These are phyloP conservation scores for Trametes punicea DNA, from an alignment of 768 basidiomycete genomes.

Conservation along the genomic window DNA sequence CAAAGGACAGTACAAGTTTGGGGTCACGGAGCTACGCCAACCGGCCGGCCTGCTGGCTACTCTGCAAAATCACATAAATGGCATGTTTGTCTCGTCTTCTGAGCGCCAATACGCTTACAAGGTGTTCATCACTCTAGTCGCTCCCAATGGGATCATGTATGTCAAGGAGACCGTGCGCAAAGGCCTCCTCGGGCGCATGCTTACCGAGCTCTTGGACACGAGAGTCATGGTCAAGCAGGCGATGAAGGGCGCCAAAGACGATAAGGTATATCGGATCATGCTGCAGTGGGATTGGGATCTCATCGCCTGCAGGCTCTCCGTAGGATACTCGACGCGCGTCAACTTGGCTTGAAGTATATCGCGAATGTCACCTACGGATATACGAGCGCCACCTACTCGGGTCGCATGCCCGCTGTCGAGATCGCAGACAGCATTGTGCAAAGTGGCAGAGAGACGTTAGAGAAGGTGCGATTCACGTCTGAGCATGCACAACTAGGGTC, in stretches of 20 bases:
- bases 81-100: constrained; percentile 38
- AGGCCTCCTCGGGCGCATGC: constrained; percentile 87
- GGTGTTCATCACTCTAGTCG: constrained; percentile 48
- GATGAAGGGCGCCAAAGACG: constrained; percentile 75
- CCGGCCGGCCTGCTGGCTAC: constrained; percentile 65
- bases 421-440: constrained; percentile 98
- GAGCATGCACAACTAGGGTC: background rate
- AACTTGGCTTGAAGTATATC: constrained; percentile 91
- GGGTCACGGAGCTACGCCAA: constrained; percentile 70
- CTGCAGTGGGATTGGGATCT: background rate
- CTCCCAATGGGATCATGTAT: constrained; percentile 94
- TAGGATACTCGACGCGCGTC: constrained; percentile 83
- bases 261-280: constrained; percentile 55
- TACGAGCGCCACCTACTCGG: constrained; percentile 90
- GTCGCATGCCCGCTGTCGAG: constrained; percentile 97
- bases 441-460: constrained; percentile 90
- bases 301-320: constrained; percentile 54
- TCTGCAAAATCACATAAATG: constrained; percentile 72
- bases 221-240: constrained; percentile 98
- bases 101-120: background rate
- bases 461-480: constrained; percentile 58
- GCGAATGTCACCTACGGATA: constrained; percentile 96
- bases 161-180: constrained; percentile 81
- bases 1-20: constrained; percentile 84
- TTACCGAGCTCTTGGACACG: constrained; percentile 88